Percentiles rank a stretch among this genome's conserved stretches.
These are phyloP conservation scores for Metschnikowia shivogae DNA, from an alignment of 805 yeast species.

Conservation along the genomic window DNA sequence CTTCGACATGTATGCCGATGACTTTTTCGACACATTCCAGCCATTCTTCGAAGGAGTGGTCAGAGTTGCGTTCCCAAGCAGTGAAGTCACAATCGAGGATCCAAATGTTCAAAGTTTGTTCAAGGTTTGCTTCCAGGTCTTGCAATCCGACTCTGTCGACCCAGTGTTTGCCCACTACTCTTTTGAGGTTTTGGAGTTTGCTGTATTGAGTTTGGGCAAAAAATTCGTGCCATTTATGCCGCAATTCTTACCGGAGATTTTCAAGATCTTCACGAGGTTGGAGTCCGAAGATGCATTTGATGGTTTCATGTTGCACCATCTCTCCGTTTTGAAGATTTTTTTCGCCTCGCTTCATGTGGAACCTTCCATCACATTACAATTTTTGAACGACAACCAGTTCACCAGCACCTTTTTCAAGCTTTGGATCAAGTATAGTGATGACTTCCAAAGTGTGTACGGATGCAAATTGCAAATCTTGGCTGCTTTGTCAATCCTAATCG, in stretches of 20 bases:
- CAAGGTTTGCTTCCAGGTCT: slow-evolving; percentile 32
- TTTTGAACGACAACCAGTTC: slow-evolving; percentile 35
- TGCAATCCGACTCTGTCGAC: slow-evolving; percentile 32
- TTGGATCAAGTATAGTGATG: slow-evolving; percentile 47
- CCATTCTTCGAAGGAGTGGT: slow-evolving; percentile 56
- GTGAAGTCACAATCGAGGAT: slow-evolving; percentile 32
- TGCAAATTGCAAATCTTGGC: slow-evolving; percentile 51
- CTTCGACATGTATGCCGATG: slow-evolving; percentile 57
- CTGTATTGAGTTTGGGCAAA: slow-evolving; percentile 28
- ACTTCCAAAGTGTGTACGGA: slow-evolving; percentile 51
- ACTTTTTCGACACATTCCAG: slow-evolving; percentile 52
- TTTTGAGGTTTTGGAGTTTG: slow-evolving; percentile 36
- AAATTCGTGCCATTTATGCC: slow-evolving; percentile 32
- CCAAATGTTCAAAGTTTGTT: slow-evolving; percentile 37
- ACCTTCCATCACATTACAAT: slow-evolving; percentile 33
- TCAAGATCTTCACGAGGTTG: slow-evolving; percentile 29
- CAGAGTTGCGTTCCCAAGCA: slow-evolving; percentile 44
- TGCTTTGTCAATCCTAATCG: slow-evolving; percentile 35
- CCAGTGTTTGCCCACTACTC: slow-evolving; percentile 39
- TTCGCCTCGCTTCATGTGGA: slow-evolving; percentile 39
- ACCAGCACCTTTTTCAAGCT: slow-evolving; percentile 38
- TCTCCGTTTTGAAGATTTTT: slow-evolving; percentile 41
- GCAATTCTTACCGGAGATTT: slow-evolving; percentile 32
- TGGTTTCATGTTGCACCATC: slow-evolving; percentile 41
- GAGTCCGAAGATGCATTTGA: slow-evolving; percentile 39